A percentile compares a stretch with the other conserved stretches of the same genome.
phyloP scores from a whole-genome alignment of 2,329 filamentous ascomycete genomes.

The Mycosphaerelloides madeirae region DNA sequence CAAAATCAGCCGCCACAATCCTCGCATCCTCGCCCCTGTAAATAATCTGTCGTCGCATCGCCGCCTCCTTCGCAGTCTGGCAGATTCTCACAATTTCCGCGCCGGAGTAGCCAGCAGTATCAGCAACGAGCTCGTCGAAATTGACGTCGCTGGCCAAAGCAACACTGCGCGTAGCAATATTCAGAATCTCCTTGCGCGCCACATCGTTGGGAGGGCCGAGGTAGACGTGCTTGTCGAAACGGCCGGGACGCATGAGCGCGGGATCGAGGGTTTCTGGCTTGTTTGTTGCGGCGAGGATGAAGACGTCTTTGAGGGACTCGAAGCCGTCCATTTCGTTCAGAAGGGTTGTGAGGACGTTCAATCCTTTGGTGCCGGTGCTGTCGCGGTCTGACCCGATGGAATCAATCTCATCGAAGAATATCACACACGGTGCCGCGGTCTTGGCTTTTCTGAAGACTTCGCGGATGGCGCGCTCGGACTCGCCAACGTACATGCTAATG shows the following conservation, averaged over 20 bases:
- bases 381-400: constrained; percentile 63
- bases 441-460: constrained; percentile 81
- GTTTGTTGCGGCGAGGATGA: constrained; percentile 88
- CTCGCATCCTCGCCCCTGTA: constrained; percentile 33
- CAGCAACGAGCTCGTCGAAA: constrained; percentile 56
- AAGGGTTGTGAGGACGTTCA: constrained; percentile 84
- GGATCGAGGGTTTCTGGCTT: constrained; percentile 80
- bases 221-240: constrained; percentile 80
- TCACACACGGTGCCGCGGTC: constrained; percentile 82
- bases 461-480: constrained; percentile 80
- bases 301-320: constrained; percentile 73
- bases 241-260: constrained; percentile 76
- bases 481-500: constrained; percentile 94
- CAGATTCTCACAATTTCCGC: constrained; percentile 69
- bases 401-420: constrained; percentile 97
- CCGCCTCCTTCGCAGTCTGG: constrained; percentile 32
- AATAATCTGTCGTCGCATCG: constrained; percentile 17
- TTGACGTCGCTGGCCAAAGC: constrained; percentile 61
- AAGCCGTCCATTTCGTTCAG: constrained; percentile 97
- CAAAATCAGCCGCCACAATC: constrained; percentile 42
- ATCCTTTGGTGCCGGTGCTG: constrained; percentile 47
- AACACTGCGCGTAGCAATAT: constrained; percentile 60
- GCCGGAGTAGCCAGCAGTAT: constrained; percentile 75
- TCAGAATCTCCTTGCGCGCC: constrained; percentile 72
- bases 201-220: constrained; percentile 72